A percentile compares a stretch with the other conserved stretches of the same genome.
These are phyloP conservation scores for Xerocomellus intermedius DNA, from an alignment of 768 basidiomycete genomes.

Conservation along the genomic window DNA sequence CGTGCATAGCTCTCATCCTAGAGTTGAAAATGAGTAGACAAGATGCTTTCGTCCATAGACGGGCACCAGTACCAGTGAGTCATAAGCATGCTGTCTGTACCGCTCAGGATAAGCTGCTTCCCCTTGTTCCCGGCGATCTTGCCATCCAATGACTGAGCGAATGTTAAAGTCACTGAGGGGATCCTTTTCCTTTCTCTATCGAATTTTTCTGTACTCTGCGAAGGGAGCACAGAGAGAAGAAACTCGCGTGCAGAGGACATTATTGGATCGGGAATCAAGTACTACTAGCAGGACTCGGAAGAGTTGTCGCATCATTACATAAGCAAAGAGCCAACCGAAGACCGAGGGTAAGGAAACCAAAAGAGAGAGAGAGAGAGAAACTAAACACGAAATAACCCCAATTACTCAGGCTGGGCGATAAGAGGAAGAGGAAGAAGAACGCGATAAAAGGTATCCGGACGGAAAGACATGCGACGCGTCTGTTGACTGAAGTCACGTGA, in stretches of 20 bases:
- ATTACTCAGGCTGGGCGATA: background rate
- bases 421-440: background rate
- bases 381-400: background rate
- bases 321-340: background rate
- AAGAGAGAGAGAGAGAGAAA: background rate
- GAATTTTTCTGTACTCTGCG: constrained; percentile 6
- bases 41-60: background rate
- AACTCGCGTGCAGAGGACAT: constrained; percentile 23
- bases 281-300: no score
- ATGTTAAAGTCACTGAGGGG: constrained; percentile 76
- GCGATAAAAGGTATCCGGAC: background rate
- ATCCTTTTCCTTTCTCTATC: constrained; percentile 27
- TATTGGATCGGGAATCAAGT: no score
- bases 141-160: constrained; percentile 84
- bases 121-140: constrained; percentile 80
- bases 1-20: constrained; percentile 91
- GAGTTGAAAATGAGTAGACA: constrained; percentile 1
- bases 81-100: constrained; percentile 85
- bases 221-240: constrained; percentile 30
- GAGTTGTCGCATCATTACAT: no score
- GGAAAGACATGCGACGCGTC: background rate
- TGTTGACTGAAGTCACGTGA: constrained; percentile 9
- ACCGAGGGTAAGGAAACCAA: background rate
- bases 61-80: constrained; percentile 73
- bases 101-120: constrained; percentile 77